Evolutionary conservation across 139 green algal species (phyloP).

Genomic region (Microglena sp.): DNA sequence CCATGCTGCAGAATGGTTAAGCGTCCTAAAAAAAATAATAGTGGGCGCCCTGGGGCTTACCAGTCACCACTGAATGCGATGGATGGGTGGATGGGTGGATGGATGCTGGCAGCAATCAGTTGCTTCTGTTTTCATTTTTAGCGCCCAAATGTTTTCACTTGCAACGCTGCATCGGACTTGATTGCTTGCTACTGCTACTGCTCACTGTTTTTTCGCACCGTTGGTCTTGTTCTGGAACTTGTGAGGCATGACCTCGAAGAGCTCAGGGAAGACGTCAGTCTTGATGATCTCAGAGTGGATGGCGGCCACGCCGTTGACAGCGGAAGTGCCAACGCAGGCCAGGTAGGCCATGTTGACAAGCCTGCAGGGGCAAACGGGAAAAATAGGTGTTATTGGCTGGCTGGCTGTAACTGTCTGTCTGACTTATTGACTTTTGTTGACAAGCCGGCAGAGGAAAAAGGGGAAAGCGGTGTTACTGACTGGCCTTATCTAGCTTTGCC

Average conservation of each 20-base stretch:
- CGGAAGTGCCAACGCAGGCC: slow-evolving; percentile 70
- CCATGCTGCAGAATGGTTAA: too few species aligned
- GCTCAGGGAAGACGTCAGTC: slow-evolving; percentile 73
- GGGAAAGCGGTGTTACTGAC: too few species aligned
- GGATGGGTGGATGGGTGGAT: too few species aligned
- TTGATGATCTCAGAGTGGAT: slow-evolving; percentile 93
- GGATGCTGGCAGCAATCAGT: too few species aligned
- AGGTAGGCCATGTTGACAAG: slow-evolving; percentile 95
- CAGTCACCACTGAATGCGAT: too few species aligned
- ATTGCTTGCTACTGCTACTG: background rate
- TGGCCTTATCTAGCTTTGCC: too few species aligned
- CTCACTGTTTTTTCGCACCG: slow-evolving; percentile 62
- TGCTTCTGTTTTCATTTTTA: too few species aligned
- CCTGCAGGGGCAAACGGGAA: slow-evolving; percentile 34
- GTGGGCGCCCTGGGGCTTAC: too few species aligned
- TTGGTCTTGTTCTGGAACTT: slow-evolving; percentile 99
- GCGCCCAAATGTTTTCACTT: too few species aligned
- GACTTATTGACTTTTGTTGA: too few species aligned
- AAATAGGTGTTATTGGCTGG: background rate
- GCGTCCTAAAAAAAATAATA: too few species aligned
- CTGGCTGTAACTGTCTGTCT: background rate
- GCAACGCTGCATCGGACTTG: background rate
- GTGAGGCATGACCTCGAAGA: slow-evolving; percentile 51
- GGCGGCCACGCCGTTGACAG: slow-evolving; percentile 90
- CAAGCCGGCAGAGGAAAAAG: too few species aligned